Percentiles rank a stretch among this genome's conserved stretches.
Conservation (phyloP, 306 rosid species). For the Dalbergia oliveri region DNA sequence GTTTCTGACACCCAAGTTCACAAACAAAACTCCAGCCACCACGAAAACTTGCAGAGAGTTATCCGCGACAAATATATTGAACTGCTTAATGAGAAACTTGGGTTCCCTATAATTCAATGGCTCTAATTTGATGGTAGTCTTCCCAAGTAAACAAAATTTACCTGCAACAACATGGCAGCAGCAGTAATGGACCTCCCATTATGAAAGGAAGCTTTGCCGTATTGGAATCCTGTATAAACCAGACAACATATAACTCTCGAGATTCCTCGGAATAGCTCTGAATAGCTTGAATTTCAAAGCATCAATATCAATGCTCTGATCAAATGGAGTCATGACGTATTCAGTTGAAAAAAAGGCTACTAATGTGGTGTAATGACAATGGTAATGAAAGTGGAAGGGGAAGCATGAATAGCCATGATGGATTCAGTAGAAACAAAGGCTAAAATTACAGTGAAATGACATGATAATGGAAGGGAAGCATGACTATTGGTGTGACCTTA, state of each 20-base stretch:
- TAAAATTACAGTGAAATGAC: slow-evolving; percentile 52
- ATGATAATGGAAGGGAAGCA: slow-evolving; percentile 48
- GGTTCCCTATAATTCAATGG: slow-evolving; percentile 27
- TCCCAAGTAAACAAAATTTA: slow-evolving; percentile 52
- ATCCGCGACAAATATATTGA: slow-evolving; percentile 3
- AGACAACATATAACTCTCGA: slow-evolving; percentile 67
- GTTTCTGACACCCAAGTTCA: slow-evolving; percentile 8
- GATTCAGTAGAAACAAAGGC: slow-evolving; percentile 9
- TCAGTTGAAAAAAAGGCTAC: slow-evolving; percentile 32
- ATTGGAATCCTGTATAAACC: slow-evolving; percentile 77
- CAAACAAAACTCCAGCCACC: slow-evolving; percentile 29
- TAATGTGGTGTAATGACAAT: slow-evolving; percentile 57
- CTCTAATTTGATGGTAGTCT: slow-evolving; percentile 44
- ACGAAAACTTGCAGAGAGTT: slow-evolving; percentile 22
- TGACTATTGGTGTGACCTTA: slow-evolving; percentile 53
- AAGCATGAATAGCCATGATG: slow-evolving; percentile 45
- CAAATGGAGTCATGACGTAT: slow-evolving; percentile 50
- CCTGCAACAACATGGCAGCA: slow-evolving; percentile 65
- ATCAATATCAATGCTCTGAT: slow-evolving; percentile 52
- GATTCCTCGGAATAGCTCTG: slow-evolving; percentile 48
- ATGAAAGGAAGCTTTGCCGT: slow-evolving; percentile 58
- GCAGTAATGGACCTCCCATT: slow-evolving; percentile 67
- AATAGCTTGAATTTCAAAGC: slow-evolving; percentile 58
- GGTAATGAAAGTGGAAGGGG: slow-evolving; percentile 44
- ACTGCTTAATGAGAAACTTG: slow-evolving; percentile 28